phyloP scores from a whole-genome alignment of 2,329 filamentous ascomycete species.

The Fusarium keratoplasticum region DNA sequence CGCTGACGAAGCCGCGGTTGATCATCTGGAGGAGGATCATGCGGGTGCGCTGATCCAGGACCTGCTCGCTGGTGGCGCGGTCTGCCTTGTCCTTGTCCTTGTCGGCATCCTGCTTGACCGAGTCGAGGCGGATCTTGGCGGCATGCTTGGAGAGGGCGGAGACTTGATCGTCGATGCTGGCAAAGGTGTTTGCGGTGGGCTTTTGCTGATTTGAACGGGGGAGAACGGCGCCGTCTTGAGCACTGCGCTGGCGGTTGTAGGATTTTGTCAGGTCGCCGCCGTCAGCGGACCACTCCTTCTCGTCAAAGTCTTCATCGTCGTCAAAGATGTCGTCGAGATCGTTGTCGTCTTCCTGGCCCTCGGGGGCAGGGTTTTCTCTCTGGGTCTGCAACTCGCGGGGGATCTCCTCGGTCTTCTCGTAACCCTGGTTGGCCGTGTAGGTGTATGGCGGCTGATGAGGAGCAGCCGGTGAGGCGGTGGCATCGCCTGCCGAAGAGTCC shows the following conservation, averaged over 20 bases:
- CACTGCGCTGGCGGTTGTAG: constrained; percentile 85
- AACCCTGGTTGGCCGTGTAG: constrained; percentile 58
- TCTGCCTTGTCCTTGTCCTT: constrained; percentile 89
- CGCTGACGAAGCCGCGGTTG: constrained; percentile 87
- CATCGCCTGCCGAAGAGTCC: constrained; percentile 26
- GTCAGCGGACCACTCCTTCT: constrained; percentile 70
- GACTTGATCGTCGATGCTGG: constrained; percentile 88
- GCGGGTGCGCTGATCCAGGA: constrained; percentile 91
- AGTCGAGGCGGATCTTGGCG: constrained; percentile 84
- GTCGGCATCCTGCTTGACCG: constrained; percentile 63
- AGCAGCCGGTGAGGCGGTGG: constrained; percentile 50
- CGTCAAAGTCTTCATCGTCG: constrained; percentile 68
- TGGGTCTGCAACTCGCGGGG: constrained; percentile 48
- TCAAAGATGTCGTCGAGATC: constrained; percentile 49
- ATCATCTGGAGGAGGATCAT: constrained; percentile 98
- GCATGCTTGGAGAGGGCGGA: constrained; percentile 87
- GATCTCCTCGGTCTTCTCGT: constrained; percentile 53
- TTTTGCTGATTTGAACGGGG: constrained; percentile 83
- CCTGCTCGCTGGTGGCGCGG: constrained; percentile 92
- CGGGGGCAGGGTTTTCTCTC: constrained; percentile 37
- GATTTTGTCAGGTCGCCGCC: constrained; percentile 82
- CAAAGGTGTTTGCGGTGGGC: constrained; percentile 81
- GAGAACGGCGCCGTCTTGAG: constrained; percentile 66
- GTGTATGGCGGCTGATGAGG: constrained; percentile 60
- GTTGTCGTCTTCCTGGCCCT: constrained; percentile 39